Evolutionary conservation across 2,329 filamentous ascomycete species (phyloP).

Genomic region (Fusarium papillatum): DNA sequence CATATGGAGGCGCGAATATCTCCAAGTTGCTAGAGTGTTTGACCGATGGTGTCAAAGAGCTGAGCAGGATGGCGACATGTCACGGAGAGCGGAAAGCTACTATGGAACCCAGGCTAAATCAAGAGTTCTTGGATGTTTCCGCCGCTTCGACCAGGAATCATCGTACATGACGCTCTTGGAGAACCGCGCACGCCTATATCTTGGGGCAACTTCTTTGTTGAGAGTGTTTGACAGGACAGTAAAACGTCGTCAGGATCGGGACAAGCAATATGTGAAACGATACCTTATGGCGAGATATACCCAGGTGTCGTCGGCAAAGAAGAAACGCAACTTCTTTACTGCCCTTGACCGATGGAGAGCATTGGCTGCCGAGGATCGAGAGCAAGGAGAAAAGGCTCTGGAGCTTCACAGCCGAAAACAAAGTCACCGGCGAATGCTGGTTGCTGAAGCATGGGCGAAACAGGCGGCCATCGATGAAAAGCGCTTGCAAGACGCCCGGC

Average conservation of each 20-base stretch:
- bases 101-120: slow-evolving; percentile 30
- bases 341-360: slow-evolving; percentile 49
- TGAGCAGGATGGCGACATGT: slow-evolving; percentile 35
- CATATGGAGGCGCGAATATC: slow-evolving; percentile 50
- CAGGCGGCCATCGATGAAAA: slow-evolving; percentile 31
- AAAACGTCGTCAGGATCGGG: slow-evolving; percentile 41
- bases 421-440: slow-evolving; percentile 11
- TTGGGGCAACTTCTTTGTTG: slow-evolving; percentile 46
- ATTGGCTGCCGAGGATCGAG: slow-evolving; percentile 20
- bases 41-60: slow-evolving; percentile 46
- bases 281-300: slow-evolving; percentile 53
- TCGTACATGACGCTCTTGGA: slow-evolving; percentile 37
- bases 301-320: slow-evolving; percentile 49
- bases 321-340: slow-evolving; percentile 48
- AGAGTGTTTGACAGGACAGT: slow-evolving; percentile 43
- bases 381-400: slow-evolving; percentile 27
- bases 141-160: slow-evolving; percentile 15
- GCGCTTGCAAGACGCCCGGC: slow-evolving; percentile 30
- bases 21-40: slow-evolving; percentile 43
- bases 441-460: slow-evolving; percentile 38
- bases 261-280: slow-evolving; percentile 47
- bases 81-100: slow-evolving; percentile 31
- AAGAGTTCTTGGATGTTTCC: slow-evolving; percentile 26
- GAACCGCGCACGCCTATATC: slow-evolving; percentile 47
- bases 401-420: slow-evolving; percentile 29